Base-by-base conservation (phyloP, 2,329 filamentous ascomycete genomes). In the Ploettnerulaceae sp. region DNA sequence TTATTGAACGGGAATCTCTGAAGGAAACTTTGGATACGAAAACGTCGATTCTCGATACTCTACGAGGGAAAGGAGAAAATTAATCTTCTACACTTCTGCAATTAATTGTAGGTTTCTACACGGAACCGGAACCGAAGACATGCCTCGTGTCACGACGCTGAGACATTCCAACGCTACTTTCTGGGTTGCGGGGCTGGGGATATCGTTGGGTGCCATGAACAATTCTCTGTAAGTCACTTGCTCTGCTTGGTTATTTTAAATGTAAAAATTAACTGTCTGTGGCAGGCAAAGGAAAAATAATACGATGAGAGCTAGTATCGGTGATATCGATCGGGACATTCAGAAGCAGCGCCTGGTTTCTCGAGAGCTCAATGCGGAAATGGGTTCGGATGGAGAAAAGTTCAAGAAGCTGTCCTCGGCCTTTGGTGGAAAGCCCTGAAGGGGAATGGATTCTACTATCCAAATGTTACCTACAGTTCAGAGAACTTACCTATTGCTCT, bases 141-240 rank as follows among this genome's bases (percentile, higher is more conserved):
- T 37, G 34, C 21, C 34, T 37, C 34, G 34, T 37, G 34, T 37
- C n/a, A 37, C 21, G 34, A 22, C 34, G 34, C 34, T 37, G 34
- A 37, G 34, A 24, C 25, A 37, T 37, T 37, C 34, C 20, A 37
- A 37, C 34, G 34, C 34, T 15, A 37, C 25, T 37, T 37, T 24
- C 34, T 37, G 34, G 34, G 34, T 25, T 37, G 17, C 34, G 21
- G 20, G 34, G 34, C 34, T 37, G 34, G 34, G 20, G 34, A 37
- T 25, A 37, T 37, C 20, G 34, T 25, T 37, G 12, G 34, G 34
- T 37, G 34, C 34, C 34, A 24, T 37, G 34, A 37, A 37, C 21
- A 37, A 37, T 37, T 37, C 20, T 37, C 34, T 37, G 34, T 37
- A 37, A 37, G 34, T 37, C 34, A 37, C 34, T 37, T 37, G 7